Evolutionary conservation across 352 stramenopile genomes (phyloP).

Genomic region (Phytophthora europaea): DNA sequence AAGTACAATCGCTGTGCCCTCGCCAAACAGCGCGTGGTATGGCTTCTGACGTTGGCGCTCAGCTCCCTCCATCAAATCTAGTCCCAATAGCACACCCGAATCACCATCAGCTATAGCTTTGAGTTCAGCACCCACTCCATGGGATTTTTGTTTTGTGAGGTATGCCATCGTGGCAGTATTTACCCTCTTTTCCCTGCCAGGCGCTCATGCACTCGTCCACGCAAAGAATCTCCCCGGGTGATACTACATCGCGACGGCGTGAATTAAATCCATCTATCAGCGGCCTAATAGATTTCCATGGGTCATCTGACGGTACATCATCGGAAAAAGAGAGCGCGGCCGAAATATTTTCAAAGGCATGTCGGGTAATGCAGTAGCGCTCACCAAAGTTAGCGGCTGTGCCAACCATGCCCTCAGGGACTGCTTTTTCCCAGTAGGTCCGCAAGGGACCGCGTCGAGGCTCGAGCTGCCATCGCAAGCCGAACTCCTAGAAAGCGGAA

Average conservation of each 20-base stretch:
- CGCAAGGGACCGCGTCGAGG: slow-evolving; percentile 1
- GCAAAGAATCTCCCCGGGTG: slow-evolving; percentile 12
- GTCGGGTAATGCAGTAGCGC: slow-evolving; percentile 3
- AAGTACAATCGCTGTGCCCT: slow-evolving; percentile 3
- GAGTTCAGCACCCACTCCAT: slow-evolving; percentile 2
- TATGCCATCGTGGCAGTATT: slow-evolving; percentile 14
- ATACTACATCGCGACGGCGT: slow-evolving; percentile 3
- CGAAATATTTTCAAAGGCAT: slow-evolving; percentile 8
- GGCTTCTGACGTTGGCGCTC: neutral
- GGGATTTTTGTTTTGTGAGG: slow-evolving; percentile 14
- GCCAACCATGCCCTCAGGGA: slow-evolving; percentile 2
- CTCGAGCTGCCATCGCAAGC: neutral
- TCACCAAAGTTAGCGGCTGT: slow-evolving; percentile 5
- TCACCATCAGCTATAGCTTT: slow-evolving; percentile 17
- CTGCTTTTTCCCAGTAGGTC: neutral
- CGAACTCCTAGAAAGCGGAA: slow-evolving; percentile 10
- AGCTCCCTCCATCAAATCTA: slow-evolving; percentile 2
- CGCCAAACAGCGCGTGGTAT: neutral
- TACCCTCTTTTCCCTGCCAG: slow-evolving; percentile 7
- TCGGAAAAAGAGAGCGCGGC: neutral
- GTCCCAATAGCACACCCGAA: neutral
- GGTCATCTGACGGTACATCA: slow-evolving; percentile 2
- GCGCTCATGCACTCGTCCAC: slow-evolving; percentile 11
- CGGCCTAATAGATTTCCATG: slow-evolving; percentile 5
- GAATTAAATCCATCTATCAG: slow-evolving; percentile 4